Conservation (phyloP, 176 grass and related monocot species). For the Rhynchospora breviuscula region DNA sequence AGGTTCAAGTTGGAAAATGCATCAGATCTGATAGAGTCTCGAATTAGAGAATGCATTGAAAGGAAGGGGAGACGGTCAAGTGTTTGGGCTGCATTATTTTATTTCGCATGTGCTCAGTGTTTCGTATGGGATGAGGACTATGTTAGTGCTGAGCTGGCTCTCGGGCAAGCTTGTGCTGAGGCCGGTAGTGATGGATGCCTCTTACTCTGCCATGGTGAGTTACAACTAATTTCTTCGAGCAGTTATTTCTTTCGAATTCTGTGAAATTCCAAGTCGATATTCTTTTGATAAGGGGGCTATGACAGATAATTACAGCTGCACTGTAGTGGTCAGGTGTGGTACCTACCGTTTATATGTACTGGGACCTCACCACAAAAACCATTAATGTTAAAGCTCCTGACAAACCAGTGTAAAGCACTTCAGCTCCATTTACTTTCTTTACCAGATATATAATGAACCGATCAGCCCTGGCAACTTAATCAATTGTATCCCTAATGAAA, state of each 20-base stretch:
- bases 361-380: neutral
- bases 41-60: constrained; percentile 42
- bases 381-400: neutral
- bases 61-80: constrained; percentile 37
- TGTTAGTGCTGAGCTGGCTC: constrained; percentile 58
- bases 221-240: neutral
- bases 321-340: neutral
- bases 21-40: constrained; percentile 52
- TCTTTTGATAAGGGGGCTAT: neutral
- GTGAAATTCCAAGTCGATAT: neutral
- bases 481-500: neutral
- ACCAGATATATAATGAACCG: neutral
- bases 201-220: constrained; percentile 72
- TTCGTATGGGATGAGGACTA: constrained; percentile 64
- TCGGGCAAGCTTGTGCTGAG: constrained; percentile 57
- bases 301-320: too few species aligned
- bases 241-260: neutral
- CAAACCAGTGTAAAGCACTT: neutral
- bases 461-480: neutral
- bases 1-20: constrained; percentile 42
- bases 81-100: constrained; percentile 63
- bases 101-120: constrained; percentile 68
- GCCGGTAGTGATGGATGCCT: constrained; percentile 60
- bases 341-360: neutral
- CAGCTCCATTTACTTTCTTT: neutral